Percentiles rank a stretch among this genome's conserved stretches.
phyloP scores from a whole-genome alignment of 106 monocot genomes.

The Apostasia ramifera region DNA sequence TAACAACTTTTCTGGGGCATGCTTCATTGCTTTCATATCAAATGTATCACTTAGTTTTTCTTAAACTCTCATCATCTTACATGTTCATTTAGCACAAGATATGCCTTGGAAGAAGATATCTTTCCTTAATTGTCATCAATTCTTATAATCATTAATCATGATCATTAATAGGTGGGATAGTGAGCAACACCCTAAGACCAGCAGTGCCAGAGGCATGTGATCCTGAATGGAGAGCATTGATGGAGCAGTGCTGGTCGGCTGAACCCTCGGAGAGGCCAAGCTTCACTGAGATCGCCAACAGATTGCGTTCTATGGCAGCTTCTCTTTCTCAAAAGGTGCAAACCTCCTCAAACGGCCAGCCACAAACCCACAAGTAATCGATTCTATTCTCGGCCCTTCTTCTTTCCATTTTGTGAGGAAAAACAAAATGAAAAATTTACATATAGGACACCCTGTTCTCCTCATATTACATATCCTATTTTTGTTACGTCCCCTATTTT shows the following conservation, averaged over 20 bases:
- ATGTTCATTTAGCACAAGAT: neutral
- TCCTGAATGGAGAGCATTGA: slow-evolving; percentile 69
- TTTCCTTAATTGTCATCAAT: neutral
- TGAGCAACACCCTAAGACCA: slow-evolving; percentile 80
- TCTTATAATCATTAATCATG: neutral
- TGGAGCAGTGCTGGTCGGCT: slow-evolving; percentile 88
- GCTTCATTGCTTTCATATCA: neutral
- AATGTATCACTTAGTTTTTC: neutral
- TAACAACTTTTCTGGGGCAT: slow-evolving; percentile 7
- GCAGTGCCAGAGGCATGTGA: slow-evolving; percentile 64
- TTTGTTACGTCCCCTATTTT: no score
- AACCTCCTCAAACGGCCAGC: no score
- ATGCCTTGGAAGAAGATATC: neutral
- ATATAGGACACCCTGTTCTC: no score
- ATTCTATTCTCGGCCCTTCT: no score
- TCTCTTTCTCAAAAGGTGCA: slow-evolving; percentile 2
- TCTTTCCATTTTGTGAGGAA: no score
- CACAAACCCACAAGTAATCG: no score
- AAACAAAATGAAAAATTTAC: no score
- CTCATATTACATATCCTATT: no score
- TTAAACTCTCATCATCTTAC: neutral
- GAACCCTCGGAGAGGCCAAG: slow-evolving; percentile 73
- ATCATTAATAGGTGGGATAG: slow-evolving; percentile 57
- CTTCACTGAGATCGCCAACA: slow-evolving; percentile 63
- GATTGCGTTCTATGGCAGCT: slow-evolving; percentile 64